Conservation (phyloP, 2,329 filamentous ascomycete genomes). For the Botrytis porri region DNA sequence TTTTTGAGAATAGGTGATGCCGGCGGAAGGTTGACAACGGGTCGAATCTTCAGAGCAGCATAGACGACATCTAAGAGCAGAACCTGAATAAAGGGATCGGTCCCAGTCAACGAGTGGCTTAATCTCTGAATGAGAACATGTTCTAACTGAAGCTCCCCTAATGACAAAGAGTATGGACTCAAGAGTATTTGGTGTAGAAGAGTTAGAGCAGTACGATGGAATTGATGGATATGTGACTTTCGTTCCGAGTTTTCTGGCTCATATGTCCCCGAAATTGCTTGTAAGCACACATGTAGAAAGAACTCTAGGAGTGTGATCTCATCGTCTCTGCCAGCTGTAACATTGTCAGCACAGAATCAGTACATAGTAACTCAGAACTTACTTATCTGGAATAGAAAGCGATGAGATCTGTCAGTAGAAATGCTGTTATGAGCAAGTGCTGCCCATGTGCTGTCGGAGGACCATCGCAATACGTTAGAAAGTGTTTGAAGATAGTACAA, state of each 20-base stretch:
- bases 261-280: slow-evolving; percentile 52
- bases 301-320: slow-evolving; percentile 65
- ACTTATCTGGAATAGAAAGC: slow-evolving; percentile 50
- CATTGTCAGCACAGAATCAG: slow-evolving; percentile 23
- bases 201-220: slow-evolving; percentile 68
- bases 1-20: slow-evolving; percentile 34
- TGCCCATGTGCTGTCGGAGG: slow-evolving; percentile 67
- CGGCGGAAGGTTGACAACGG: slow-evolving; percentile 26
- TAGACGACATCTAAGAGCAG: slow-evolving; percentile 76
- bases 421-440: slow-evolving; percentile 63
- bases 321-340: slow-evolving; percentile 50
- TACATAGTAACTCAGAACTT: slow-evolving; percentile 38
- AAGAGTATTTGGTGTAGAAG: slow-evolving; percentile 68
- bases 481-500: slow-evolving; percentile 76
- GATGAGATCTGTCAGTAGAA: slow-evolving; percentile 46
- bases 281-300: slow-evolving; percentile 63
- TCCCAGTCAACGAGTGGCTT: slow-evolving; percentile 54
- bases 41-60: slow-evolving; percentile 65
- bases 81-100: slow-evolving; percentile 71
- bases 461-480: slow-evolving; percentile 67
- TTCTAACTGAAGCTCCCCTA: slow-evolving; percentile 67
- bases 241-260: slow-evolving; percentile 40
- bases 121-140: slow-evolving; percentile 67
- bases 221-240: slow-evolving; percentile 55
- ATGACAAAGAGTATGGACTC: slow-evolving; percentile 56